Evolutionary conservation across 208 protist species (phyloP).

Genomic region (Leishmania guyanensis): DNA sequence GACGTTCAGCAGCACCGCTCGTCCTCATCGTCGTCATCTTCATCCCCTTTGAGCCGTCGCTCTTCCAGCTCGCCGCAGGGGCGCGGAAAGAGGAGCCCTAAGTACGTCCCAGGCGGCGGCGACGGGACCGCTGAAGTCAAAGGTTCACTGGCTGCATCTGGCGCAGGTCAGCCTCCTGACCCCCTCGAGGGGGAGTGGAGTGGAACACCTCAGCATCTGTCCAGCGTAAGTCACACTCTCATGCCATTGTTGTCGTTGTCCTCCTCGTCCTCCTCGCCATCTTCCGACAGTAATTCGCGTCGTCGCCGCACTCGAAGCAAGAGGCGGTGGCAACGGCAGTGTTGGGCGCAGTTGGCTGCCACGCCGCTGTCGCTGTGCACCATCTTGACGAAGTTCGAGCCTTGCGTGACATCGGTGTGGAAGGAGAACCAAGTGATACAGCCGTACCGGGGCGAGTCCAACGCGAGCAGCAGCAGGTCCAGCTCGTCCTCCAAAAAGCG

Average conservation of each 20-base stretch:
- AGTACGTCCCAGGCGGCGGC: neutral
- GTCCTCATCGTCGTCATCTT: conserved; percentile 13
- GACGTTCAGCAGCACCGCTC: conserved; percentile 11
- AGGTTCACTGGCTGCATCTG: neutral
- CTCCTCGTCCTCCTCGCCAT: conserved; percentile 28
- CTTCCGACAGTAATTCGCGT: conserved; percentile 4
- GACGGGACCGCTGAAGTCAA: neutral
- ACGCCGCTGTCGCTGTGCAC: conserved; percentile 63
- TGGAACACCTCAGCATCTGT: conserved; percentile 25
- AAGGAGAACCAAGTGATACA: conserved; percentile 76
- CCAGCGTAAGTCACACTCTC: conserved; percentile 15
- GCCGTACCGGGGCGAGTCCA: conserved; percentile 67
- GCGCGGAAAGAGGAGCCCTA: neutral
- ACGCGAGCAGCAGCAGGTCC: conserved; percentile 22
- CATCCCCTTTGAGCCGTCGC: conserved; percentile 9
- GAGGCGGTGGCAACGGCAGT: conserved; percentile 13
- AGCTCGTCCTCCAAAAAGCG: conserved; percentile 26
- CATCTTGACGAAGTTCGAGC: conserved; percentile 66
- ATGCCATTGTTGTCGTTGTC: conserved; percentile 22
- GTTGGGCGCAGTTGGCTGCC: conserved; percentile 38
- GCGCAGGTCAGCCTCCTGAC: neutral
- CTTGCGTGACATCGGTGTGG: conserved; percentile 44
- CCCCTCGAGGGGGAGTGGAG: conserved; percentile 22
- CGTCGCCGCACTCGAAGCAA: conserved; percentile 18
- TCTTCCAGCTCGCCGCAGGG: neutral